Evolutionary conservation across 352 stramenopile species (phyloP).

Genomic region (Pythium graminicola): DNA sequence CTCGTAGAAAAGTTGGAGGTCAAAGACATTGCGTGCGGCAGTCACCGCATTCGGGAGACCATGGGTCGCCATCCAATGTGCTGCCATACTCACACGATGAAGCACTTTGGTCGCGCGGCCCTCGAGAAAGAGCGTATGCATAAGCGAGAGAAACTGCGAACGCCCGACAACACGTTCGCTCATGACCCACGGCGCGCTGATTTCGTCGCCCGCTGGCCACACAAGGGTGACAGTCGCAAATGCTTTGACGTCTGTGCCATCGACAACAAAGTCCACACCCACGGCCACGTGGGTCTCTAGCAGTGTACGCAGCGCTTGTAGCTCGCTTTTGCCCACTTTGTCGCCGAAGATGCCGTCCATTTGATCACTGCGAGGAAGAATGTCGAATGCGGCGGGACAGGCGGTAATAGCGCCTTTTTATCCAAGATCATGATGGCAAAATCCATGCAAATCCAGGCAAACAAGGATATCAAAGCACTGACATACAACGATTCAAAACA

Average conservation of each 20-base stretch:
- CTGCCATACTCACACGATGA: slow-evolving; percentile 4
- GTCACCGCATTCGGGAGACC: not conserved
- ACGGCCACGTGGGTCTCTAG: no score
- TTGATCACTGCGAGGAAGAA: no score
- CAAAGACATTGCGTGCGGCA: slow-evolving; percentile 20
- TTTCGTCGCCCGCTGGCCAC: slow-evolving; percentile 4
- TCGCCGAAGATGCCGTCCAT: no score
- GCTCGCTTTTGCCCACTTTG: no score
- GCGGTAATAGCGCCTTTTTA: no score
- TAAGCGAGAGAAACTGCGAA: slow-evolving; percentile 6
- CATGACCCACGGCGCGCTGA: slow-evolving; percentile 16
- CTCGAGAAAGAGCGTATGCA: slow-evolving; percentile 17
- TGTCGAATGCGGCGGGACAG: no score
- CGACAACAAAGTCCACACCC: no score
- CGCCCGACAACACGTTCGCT: slow-evolving; percentile 9
- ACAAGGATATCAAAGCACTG: no score
- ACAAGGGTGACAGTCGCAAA: slow-evolving; percentile 14
- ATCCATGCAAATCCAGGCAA: no score
- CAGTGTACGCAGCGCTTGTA: no score
- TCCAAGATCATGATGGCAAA: no score
- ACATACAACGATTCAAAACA: no score
- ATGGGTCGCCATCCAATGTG: slow-evolving; percentile 12
- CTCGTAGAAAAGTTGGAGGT: slow-evolving; percentile 33
- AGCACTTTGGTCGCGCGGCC: slow-evolving; percentile 11
- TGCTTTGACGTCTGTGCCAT: slow-evolving; percentile 5